Conservation (phyloP, 2,329 filamentous ascomycete species). For the Phaeosphaeriaceae sp. region DNA sequence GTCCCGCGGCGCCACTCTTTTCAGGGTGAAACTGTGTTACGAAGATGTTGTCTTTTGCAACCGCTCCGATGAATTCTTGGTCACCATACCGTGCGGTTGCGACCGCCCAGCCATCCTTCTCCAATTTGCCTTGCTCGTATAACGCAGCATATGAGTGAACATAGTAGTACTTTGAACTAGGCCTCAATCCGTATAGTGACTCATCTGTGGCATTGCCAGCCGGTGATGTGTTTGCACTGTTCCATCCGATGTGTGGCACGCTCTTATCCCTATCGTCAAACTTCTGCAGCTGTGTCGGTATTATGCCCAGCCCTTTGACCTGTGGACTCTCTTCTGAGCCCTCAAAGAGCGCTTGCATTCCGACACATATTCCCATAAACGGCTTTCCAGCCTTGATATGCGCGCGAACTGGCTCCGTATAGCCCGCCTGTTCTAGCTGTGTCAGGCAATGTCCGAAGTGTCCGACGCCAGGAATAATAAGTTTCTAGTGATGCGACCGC, state of each 20-base stretch:
- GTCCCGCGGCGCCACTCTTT: slow-evolving; percentile 89
- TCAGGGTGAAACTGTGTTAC: slow-evolving; percentile 98
- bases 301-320: slow-evolving; percentile 75
- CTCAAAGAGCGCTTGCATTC: slow-evolving; percentile 86
- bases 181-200: slow-evolving; percentile 77
- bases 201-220: slow-evolving; percentile 51
- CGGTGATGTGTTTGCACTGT: slow-evolving; percentile 74
- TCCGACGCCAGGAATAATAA: slow-evolving; percentile 94
- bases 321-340: slow-evolving; percentile 79
- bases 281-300: slow-evolving; percentile 72
- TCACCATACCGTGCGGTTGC: slow-evolving; percentile 86
- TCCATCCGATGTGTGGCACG: slow-evolving; percentile 99
- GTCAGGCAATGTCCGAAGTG: slow-evolving; percentile 96
- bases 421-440: slow-evolving; percentile 82
- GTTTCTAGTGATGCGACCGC: slow-evolving; percentile 64
- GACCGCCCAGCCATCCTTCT: slow-evolving; percentile 86
- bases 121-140: slow-evolving; percentile 75
- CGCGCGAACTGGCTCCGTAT: slow-evolving; percentile 78
- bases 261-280: slow-evolving; percentile 82
- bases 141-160: slow-evolving; percentile 92
- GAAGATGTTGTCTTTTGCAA: slow-evolving; percentile 83
- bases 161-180: slow-evolving; percentile 96
- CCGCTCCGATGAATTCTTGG: slow-evolving; percentile 89
- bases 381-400: slow-evolving; percentile 93
- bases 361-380: slow-evolving; percentile 98